phyloP scores from a whole-genome alignment of 2,329 filamentous ascomycete genomes.

The Colletotrichum sp. region DNA sequence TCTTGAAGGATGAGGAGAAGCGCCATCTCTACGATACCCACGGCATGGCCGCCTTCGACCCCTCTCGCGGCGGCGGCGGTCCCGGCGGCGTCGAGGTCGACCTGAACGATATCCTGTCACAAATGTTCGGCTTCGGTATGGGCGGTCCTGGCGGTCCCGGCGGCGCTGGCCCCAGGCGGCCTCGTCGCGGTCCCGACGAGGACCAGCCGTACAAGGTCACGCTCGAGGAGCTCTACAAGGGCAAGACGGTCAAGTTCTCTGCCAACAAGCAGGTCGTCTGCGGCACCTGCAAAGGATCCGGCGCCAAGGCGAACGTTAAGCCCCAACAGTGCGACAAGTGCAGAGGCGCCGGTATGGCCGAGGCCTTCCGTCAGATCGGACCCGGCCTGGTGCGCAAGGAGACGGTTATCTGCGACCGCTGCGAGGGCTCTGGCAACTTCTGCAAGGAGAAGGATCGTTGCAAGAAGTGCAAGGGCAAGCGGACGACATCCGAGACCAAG shows the following conservation, averaged over 20 bases:
- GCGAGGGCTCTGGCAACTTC: conserved; percentile 82
- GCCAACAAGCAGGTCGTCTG: conserved; percentile 95
- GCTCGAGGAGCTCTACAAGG: conserved; percentile 96
- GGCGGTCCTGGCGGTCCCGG: conserved; percentile 48
- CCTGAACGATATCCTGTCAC: conserved; percentile 88
- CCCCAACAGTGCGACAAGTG: conserved; percentile 83
- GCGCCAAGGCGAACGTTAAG: conserved; percentile 92
- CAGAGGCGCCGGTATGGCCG: conserved; percentile 77
- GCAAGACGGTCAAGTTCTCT: conserved; percentile 96
- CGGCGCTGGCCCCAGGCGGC: conserved; percentile 61
- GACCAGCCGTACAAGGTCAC: conserved; percentile 91
- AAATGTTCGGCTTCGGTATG: conserved; percentile 87
- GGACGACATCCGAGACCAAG: conserved; percentile 87
- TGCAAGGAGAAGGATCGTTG: conserved; percentile 97
- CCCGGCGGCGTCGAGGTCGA: conserved; percentile 75
- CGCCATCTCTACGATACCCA: conserved; percentile 90
- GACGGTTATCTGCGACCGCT: conserved; percentile 80
- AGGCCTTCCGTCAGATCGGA: conserved; percentile 82
- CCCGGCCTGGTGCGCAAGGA: conserved; percentile 86
- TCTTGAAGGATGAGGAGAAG: conserved; percentile 94
- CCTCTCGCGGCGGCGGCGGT: conserved; percentile 64
- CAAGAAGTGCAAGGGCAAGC: conserved; percentile 97
- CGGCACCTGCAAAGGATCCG: conserved; percentile 82
- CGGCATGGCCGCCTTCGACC: conserved; percentile 95
- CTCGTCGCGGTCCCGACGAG: conserved; percentile 79